Evolutionary conservation across 2,329 filamentous ascomycete species (phyloP).

Genomic region (Penicillium crustosum): DNA sequence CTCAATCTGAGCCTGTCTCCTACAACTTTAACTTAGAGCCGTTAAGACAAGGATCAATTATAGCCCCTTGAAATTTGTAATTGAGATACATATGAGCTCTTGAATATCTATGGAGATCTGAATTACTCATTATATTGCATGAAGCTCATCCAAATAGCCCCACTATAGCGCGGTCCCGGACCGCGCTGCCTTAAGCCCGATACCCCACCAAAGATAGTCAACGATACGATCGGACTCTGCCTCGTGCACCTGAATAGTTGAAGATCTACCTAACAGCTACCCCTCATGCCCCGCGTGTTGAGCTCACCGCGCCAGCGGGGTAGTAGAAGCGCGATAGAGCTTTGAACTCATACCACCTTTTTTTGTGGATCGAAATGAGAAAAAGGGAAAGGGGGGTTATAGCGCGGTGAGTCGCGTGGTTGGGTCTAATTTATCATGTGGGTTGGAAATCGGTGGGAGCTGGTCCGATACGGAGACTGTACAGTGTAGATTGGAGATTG

Average conservation of each 20-base stretch:
- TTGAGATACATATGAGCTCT: not conserved
- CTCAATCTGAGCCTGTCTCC: not conserved
- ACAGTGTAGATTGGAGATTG: not conserved
- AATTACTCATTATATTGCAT: not conserved
- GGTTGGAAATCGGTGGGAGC: not conserved
- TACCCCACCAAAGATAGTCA: constrained; percentile 1
- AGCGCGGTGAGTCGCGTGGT: not conserved
- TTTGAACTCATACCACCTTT: not conserved
- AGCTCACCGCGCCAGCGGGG: constrained; percentile 1
- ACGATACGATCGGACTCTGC: not conserved
- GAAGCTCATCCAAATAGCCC: not conserved
- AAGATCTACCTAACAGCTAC: constrained; percentile 4
- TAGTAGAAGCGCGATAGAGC: constrained; percentile 6
- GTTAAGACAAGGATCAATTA: not conserved
- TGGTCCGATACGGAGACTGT: not conserved
- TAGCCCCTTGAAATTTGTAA: too few species aligned
- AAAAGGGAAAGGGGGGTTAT: not conserved
- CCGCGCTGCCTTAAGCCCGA: constrained; percentile 1
- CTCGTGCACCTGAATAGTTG: not conserved
- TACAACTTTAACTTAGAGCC: not conserved
- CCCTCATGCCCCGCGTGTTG: constrained; percentile 1
- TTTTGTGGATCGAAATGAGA: not conserved
- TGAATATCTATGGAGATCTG: not conserved
- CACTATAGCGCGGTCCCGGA: constrained; percentile 6
- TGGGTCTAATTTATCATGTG: not conserved